Base-by-base conservation (phyloP, 305 asterid genomes). In the Fraxinus xanthoxyloides region DNA sequence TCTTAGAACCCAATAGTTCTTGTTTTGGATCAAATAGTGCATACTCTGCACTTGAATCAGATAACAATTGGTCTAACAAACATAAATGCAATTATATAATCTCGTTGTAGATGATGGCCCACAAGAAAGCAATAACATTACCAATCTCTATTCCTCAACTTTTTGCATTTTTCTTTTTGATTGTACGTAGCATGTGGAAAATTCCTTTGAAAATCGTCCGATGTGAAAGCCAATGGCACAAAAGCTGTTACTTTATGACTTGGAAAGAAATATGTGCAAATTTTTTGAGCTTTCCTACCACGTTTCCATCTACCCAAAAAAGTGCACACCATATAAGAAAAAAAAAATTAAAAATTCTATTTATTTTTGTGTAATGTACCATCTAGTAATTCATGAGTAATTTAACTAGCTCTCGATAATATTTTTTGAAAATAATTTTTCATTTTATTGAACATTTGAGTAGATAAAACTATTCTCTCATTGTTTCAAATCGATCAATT, bases 161-260 rank as follows among this genome's bases (percentile, higher is more conserved):
- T 59, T 59, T 13, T 38, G 46, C 3, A 38, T 38, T 38, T 38
- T 38, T 38, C 38, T 17, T 54, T 59, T 19, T 30, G 3, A 48
- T 31, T 46, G 19, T 26, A 56, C 34, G 72, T 10, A 61, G 76
- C 23, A 65, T 75, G 34, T 38, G 74, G 51, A 67, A 51, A 59
- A 46, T 73, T 82, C 36, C 4, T 63, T 72, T 69, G 79, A 67
- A 67, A 26, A 10, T 10, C 2, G 69, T 77, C 69, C 85, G 56
- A 75, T 40, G 30, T 36, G 76, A 85, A 80, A 70, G 65, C 30
- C 30, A 77, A 76, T 38, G 61, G 17, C 24, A 38, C 23, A 56
- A 31, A 26, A 46, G 35, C 72, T 65, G n/a, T 24, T 26, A 30
- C 72, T 26, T 65, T 65, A 9, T 2, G 28, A 24, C 73, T 65